Evolutionary conservation across 2,329 filamentous ascomycete genomes (phyloP), one percentile per base, ranked within the genome.

Genomic region (Aurifilum marmelostoma): DNA sequence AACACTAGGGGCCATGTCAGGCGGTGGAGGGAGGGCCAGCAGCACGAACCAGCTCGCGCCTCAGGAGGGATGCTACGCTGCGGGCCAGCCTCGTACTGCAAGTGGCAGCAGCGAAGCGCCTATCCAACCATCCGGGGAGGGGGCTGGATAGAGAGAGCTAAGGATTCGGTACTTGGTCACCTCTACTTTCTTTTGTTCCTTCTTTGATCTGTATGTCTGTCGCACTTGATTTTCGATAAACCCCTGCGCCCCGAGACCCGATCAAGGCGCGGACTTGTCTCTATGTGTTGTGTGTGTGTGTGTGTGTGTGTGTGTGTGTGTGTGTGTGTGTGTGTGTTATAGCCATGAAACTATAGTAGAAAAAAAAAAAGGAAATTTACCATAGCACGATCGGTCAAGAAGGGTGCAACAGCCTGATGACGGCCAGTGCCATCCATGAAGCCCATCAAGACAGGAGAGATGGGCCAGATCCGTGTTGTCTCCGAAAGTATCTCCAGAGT

Each of bases 51-150:
- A 62, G 66, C 39, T 56, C 50, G 27, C 66, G 66, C 66, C 66
- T 64, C 61, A 64, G 34, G 66, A 39, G 29, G 52, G n/a, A 63
- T 67, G 59, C 34, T n/a, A 63, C 66, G 43, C 66, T 63, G 50
- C 43, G 37, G 50, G 14, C 43, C 58, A 60, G 39, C 21, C 54
- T 59, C 21, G 56, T 37, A 59, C 56, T 37, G 29, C 41, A 37
- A 50, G 34, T 32, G 52, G 41, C 56, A 60, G 29, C 65, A 34
- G n/a, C n/a, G n/a, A 34, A 66, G 52, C 52, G 37, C 37, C 27
- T 18, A 21, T 32, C 29, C 39, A 27, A 50, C 39, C 24, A 50
- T 39, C 18, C 7, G 21, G 14, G 24, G 12, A 52, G n/a, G 52
- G 29, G 18, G 12, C 32, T 37, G 32, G 29, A 21, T 59, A 34